Evolutionary conservation across 495 filamentous ascomycete genomes (phyloP).

Genomic region (Lasiosphaeria miniovina): DNA sequence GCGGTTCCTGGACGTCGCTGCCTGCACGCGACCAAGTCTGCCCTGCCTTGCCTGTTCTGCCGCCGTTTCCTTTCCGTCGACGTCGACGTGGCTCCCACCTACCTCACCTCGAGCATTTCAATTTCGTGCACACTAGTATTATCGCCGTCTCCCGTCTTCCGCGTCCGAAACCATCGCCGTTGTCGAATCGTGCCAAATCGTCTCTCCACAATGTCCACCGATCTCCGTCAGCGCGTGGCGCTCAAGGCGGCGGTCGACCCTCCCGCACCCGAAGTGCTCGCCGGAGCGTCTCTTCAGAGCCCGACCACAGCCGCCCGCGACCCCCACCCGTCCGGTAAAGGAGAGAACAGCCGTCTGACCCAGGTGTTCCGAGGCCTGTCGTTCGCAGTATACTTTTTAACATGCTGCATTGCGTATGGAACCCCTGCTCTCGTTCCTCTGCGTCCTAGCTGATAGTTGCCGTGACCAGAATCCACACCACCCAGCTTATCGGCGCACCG

Average conservation of each 20-base stretch:
- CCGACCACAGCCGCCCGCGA: conserved; percentile 2
- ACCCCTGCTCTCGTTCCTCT: conserved; percentile 8
- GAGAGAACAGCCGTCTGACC: conserved; percentile 64
- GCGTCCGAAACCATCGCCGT: neutral
- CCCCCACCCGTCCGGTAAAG: conserved; percentile 60
- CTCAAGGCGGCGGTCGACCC: conserved; percentile 8
- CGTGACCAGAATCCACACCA: conserved; percentile 52
- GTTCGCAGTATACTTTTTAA: conserved; percentile 63
- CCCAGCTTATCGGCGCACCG: conserved; percentile 66
- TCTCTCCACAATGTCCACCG: conserved; percentile 18
- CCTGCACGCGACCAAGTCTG: neutral
- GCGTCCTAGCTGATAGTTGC: conserved; percentile 7
- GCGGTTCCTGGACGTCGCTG: neutral
- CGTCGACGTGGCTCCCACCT: no score
- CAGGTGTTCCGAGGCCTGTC: conserved; percentile 64
- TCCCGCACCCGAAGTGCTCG: conserved; percentile 20
- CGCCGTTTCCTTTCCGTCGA: no score
- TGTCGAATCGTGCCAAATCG: neutral
- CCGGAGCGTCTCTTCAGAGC: conserved; percentile 17
- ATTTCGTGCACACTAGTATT: no score
- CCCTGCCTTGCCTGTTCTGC: neutral
- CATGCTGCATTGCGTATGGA: conserved; percentile 47
- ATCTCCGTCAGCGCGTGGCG: conserved; percentile 22
- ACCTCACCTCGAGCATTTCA: no score
- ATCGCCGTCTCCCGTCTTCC: no score